A percentile compares a stretch with the other conserved stretches of the same genome.
Conservation (phyloP, 2,329 filamentous ascomycete species). For the Trichoderma harzianum region DNA sequence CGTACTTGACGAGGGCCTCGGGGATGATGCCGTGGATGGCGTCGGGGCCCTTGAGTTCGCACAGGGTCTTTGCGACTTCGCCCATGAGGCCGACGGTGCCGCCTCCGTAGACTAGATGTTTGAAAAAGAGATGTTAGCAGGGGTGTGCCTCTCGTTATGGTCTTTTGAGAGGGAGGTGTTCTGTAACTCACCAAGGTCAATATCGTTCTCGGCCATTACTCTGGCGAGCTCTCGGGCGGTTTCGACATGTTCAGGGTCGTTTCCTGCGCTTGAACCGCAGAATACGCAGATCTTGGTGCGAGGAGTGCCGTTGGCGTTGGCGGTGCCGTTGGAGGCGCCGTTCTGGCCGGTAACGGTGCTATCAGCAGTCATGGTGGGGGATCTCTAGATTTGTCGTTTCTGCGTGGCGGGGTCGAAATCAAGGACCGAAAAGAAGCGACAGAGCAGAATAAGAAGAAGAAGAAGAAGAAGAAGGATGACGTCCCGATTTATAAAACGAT, state of each 20-base stretch:
- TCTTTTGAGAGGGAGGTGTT: neutral
- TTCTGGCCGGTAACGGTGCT: slow-evolving; percentile 26
- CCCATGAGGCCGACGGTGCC: slow-evolving; percentile 96
- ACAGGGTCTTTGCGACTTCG: slow-evolving; percentile 82
- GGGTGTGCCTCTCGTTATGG: neutral
- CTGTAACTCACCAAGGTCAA: slow-evolving; percentile 60
- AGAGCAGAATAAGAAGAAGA: neutral
- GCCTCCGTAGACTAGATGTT: slow-evolving; percentile 76
- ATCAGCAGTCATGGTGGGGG: slow-evolving; percentile 30
- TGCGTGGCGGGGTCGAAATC: neutral
- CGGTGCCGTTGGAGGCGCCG: slow-evolving; percentile 18
- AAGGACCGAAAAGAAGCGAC: neutral
- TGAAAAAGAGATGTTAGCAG: neutral
- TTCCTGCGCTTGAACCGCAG: slow-evolving; percentile 79
- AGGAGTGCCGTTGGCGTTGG: slow-evolving; percentile 26
- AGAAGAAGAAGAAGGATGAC: neutral
- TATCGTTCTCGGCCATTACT: slow-evolving; percentile 71
- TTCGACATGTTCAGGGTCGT: slow-evolving; percentile 69
- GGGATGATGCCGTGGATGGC: slow-evolving; percentile 94
- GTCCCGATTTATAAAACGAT: neutral
- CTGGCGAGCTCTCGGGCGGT: slow-evolving; percentile 73
- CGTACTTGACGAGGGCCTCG: slow-evolving; percentile 73
- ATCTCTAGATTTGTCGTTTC: neutral
- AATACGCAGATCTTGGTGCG: slow-evolving; percentile 83
- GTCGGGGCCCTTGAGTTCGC: slow-evolving; percentile 73